Evolutionary conservation across 2,329 filamentous ascomycete genomes (phyloP), one percentile per base, ranked within the genome.

Genomic region (Neurospora crassa): DNA sequence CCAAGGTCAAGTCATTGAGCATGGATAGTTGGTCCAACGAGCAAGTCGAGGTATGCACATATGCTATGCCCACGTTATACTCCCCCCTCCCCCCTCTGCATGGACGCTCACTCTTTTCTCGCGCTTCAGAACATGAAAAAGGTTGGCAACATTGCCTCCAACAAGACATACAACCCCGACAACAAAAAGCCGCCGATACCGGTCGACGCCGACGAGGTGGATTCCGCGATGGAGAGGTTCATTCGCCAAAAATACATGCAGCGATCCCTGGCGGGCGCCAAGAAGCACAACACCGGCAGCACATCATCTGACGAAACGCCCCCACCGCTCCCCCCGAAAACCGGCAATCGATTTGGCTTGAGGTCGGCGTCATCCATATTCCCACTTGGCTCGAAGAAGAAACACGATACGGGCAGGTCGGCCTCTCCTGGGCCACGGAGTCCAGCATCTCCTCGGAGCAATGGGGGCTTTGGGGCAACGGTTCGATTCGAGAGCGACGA

Each of bases 1-100:
- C 94, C 75, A 99, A 99, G 81, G 94, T 99, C 84, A 99, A 99
- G 82, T 98, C 94, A 45, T 82, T 99, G 83, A 98, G 92, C 81
- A 98, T 99, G 94, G 96, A 99, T 82, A 96, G 91, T 76, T 99
- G 96, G 96, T 90, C 92, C 68, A 91, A 91, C 78, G 96, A 98
- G 73, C 96, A 99, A 83, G 94, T 99, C 74, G 96, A 99, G 83
- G 94, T 97, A 84, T 82, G 88, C 43, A 29, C 5, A 40, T 4
- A 40, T 8, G 67, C 41, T 11, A 41, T 53, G 24, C 4, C 47
- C 37, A 70, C 42, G 73, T 42, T 42, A 42, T 42, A 16, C 16
- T 70, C 40, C 20, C 20, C 37, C 7, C 6, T 29, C 37, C 37
- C 40, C 34, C 63, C 40, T 18, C 42, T 24, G 41, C 29, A 41